Base-by-base conservation (phyloP, 164 flowering plant species). In the Nymphaea thermarum region DNA sequence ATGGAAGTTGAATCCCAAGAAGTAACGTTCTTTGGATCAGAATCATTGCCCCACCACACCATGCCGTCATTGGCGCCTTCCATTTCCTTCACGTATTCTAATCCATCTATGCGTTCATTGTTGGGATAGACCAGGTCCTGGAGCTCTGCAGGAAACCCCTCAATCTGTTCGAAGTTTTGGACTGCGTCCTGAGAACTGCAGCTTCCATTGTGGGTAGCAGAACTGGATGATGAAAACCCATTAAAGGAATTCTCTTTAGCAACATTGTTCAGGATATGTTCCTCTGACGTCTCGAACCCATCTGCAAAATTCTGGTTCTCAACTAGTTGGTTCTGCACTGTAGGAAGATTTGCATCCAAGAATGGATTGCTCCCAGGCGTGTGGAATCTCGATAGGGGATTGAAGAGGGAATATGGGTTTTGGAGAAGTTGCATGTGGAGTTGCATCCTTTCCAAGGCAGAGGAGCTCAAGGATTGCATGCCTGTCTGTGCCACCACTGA, bases 391-490 rank as follows among this genome's bases (percentile, higher is more conserved):
- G 57, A 51, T 3, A 8, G 57, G 12, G 64, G 64, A 77, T 77
- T 81, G 77, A 79, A 77, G 71, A 80, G 80, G 64, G 86, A 74
- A 70, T 83, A 71, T 55, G 89, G 86, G 74, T 72, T 75, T 16
- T 83, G 85, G 51, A 77, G 78, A 64, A 86, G 83, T 43, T 86
- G 87, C 87, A 89, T 80, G 72, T 83, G 89, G 41, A 92, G 98
- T 72, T 90, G 96, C 67, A 92, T 83, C 74, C 98, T 85, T 76
- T 92, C 96, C 2, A 88, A 77, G 4, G 96, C 89, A 0, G 96
- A 88, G 69, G 73, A 77, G 79, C 86, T 88, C 25, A 86, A 62
- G 55, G 79, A 17, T 15, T 5, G 57, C 57, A 51, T 51, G 57
- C 57, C 57, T 8, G 57, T 51, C 57, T 51, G 57, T 51, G 57